These are phyloP conservation scores for Ramaria rubella DNA, from an alignment of 768 basidiomycete genomes.

Conservation along the genomic window DNA sequence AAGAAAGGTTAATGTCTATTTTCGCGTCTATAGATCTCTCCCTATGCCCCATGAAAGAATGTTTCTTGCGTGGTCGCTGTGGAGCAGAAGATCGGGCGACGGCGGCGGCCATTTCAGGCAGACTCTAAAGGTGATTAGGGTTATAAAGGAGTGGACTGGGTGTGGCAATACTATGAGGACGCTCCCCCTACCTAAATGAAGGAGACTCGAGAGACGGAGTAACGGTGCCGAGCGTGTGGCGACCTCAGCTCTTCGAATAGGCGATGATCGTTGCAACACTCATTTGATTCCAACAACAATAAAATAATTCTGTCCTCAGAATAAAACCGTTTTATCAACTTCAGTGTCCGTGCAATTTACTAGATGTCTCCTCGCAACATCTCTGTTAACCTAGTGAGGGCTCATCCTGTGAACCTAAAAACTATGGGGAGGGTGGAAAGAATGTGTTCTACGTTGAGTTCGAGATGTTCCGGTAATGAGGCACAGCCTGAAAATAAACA, in stretches of 20 bases:
- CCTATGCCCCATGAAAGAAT: conserved; percentile 51
- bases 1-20: background rate
- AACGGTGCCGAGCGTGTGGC: no score
- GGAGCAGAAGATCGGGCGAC: conserved; percentile 9
- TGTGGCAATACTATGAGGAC: background rate
- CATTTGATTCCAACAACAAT: no score
- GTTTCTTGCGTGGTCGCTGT: conserved; percentile 42
- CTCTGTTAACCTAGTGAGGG: background rate
- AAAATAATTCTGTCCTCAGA: no score
- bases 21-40: conserved; percentile 27
- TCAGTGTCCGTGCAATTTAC: no score
- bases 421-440: background rate
- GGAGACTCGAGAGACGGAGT: background rate
- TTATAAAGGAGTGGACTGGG: background rate
- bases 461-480: background rate
- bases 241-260: no score
- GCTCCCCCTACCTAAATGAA: background rate
- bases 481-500: background rate
- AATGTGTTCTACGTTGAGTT: background rate
- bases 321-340: no score
- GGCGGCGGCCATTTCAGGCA: background rate
- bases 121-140: background rate
- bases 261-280: no score
- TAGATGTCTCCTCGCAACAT: no score
- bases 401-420: background rate